phyloP scores from a whole-genome alignment of 2,329 filamentous ascomycete genomes.

The Aspergillus fijiensis region DNA sequence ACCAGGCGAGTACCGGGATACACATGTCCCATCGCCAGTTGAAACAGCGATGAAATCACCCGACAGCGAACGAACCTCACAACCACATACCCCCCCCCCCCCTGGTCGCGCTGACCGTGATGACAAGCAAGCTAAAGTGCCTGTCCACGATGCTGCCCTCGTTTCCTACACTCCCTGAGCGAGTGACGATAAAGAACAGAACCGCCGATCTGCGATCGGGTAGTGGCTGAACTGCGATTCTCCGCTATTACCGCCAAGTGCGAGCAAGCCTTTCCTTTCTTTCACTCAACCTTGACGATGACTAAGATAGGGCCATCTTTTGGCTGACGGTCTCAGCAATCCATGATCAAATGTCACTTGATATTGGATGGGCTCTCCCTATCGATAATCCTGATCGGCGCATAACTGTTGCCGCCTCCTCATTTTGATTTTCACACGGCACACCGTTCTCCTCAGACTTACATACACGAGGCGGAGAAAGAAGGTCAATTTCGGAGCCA shows the following conservation, averaged over 20 bases:
- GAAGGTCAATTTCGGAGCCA: not conserved
- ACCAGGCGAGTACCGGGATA: not conserved
- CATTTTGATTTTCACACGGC: not conserved
- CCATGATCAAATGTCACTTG: not conserved
- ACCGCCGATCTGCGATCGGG: constrained; percentile 18
- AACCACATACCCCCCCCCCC: not conserved
- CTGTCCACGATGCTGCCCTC: not conserved
- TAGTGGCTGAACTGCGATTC: constrained; percentile 12
- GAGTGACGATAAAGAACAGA: constrained; percentile 23
- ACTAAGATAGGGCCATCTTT: not conserved
- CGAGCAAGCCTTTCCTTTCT: not conserved
- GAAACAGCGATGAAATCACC: constrained; percentile 2
- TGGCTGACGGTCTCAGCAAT: not conserved
- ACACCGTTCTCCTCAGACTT: not conserved
- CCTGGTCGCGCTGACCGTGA: not conserved
- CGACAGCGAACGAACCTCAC: not conserved
- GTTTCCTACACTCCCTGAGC: constrained; percentile 9
- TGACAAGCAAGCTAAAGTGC: not conserved
- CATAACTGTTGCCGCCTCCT: not conserved
- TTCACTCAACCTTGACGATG: not conserved
- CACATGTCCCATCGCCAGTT: not conserved
- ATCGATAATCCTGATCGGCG: not conserved
- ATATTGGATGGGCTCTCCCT: not conserved
- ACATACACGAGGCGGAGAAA: not conserved
- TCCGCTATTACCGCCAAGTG: constrained; percentile 5